Evolutionary conservation across 352 stramenopile genomes (phyloP).

Genomic region (Pythium brassicae): DNA sequence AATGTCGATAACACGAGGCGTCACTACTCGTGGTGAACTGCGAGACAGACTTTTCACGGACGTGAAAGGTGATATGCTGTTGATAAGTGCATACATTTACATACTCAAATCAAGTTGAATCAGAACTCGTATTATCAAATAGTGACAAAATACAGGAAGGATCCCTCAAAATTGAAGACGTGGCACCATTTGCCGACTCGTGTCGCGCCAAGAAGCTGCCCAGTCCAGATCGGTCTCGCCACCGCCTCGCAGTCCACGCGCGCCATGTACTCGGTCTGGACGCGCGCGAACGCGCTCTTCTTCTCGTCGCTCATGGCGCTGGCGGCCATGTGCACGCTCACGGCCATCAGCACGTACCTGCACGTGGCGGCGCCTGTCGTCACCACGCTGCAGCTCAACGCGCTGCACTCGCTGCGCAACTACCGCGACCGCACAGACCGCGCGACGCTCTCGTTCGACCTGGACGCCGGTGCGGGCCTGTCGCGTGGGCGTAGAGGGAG

Average conservation of each 20-base stretch:
- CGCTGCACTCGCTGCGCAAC: slow-evolving; percentile 76
- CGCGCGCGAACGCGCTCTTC: slow-evolving; percentile 78
- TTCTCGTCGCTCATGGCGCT: slow-evolving; percentile 78
- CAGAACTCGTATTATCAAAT: background rate
- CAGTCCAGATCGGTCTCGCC: background rate
- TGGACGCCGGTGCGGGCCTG: slow-evolving; percentile 55
- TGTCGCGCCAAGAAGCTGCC: slow-evolving; percentile 1
- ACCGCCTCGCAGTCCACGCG: no score
- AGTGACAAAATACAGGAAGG: background rate
- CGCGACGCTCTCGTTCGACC: slow-evolving; percentile 77
- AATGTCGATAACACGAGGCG: no score
- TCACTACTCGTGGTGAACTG: no score
- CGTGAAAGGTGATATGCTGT: no score
- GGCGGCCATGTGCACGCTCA: slow-evolving; percentile 70
- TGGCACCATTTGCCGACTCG: slow-evolving; percentile 1
- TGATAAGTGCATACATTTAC: no score
- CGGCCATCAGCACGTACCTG: slow-evolving; percentile 63
- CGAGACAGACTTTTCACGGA: no score
- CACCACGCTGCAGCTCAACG: slow-evolving; percentile 50
- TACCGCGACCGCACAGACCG: slow-evolving; percentile 79
- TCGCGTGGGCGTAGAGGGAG: background rate
- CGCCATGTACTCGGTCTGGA: slow-evolving; percentile 86
- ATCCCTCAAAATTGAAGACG: background rate
- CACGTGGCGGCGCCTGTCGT: slow-evolving; percentile 60
- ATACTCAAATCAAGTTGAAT: background rate